Evolutionary conservation across 2,329 filamentous ascomycete species (phyloP).

Genomic region (Arthrobotrys sinensis): DNA sequence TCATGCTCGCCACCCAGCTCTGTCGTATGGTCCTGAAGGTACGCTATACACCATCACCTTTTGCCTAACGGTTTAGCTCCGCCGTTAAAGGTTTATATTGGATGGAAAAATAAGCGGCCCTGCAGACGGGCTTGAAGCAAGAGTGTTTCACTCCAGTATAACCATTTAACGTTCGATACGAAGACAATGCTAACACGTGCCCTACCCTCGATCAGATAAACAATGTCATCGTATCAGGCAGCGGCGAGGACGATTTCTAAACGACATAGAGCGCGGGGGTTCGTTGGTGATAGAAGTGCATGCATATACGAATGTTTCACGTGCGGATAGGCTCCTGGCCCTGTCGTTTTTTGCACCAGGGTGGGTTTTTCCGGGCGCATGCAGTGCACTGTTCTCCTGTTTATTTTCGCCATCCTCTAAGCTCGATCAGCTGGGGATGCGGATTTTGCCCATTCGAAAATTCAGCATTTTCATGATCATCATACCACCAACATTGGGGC

Average conservation of each 20-base stretch:
- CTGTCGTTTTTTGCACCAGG: constrained; percentile 32
- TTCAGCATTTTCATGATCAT: constrained; percentile 39
- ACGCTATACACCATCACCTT: constrained; percentile 63
- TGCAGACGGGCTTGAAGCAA: constrained; percentile 37
- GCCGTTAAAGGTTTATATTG: constrained; percentile 77
- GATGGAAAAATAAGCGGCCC: constrained; percentile 30
- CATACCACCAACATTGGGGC: constrained; percentile 44
- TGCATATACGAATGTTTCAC: constrained; percentile 56
- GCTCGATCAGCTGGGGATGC: constrained; percentile 28
- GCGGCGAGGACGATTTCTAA: constrained; percentile 66
- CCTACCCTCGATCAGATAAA: constrained; percentile 61
- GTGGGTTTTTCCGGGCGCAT: constrained; percentile 56
- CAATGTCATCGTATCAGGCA: constrained; percentile 66
- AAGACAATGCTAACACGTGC: constrained; percentile 49
- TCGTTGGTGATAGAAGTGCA: constrained; percentile 34
- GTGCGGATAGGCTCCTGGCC: constrained; percentile 41
- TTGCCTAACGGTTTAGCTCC: constrained; percentile 78
- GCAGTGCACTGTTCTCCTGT: constrained; percentile 44
- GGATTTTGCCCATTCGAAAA: constrained; percentile 31
- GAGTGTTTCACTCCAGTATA: constrained; percentile 52
- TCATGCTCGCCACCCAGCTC: constrained; percentile 94
- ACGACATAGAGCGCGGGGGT: constrained; percentile 17
- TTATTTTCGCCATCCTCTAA: constrained; percentile 34
- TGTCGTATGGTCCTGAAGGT: constrained; percentile 98
- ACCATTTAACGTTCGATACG: constrained; percentile 19